Evolutionary conservation across 2,329 filamentous ascomycete genomes (phyloP), one percentile per base, ranked within the genome.

Genomic region (Alternaria sp.): DNA sequence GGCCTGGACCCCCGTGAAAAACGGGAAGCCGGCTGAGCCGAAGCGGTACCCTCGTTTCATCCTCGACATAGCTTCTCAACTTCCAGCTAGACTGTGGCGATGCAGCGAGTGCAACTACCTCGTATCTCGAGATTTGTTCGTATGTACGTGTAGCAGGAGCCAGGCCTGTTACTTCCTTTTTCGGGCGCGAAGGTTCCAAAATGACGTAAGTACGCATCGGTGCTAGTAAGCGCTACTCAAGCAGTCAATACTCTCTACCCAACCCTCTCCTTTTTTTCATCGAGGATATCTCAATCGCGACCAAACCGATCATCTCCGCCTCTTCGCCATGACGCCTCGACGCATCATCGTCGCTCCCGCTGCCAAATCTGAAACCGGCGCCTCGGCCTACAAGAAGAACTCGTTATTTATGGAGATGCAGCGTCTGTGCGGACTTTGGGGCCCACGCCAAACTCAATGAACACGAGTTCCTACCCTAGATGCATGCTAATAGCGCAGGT

Each of bases 161-260:
- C 58, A 30, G 15, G 6, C 26, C 43, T 3, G 28, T 10, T 7
- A 13, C 44, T 32, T 21, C 8, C 6, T 15, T 28, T 17, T 11
- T 32, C 13, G 10, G 40, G 44, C 51, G 30, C 21, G 17, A 9
- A 43, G 5, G 19, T 17, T 10, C 19, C 5, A 15, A 17, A 13
- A 45, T 50, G 32, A 44, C 45, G 59, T 40, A 43, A 21, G 8
- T 13, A 51, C 45, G 25, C 13, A 36, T 21, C 3, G 12, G 36
- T 47, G 21, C 59, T 45, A 57, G 21, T n/a, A 51, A 26, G 36
- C 59, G 46, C 59, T 57, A 61, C 36, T 28, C 15, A 19, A 12
- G 46, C 46, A 61, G 19, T 32, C 25, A 40, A 47, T 28, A 47
- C 59, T 45, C 26, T 57, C 54, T 51, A 61, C 54, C 54, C 43